phyloP scores from a whole-genome alignment of 306 rosid genomes.

The Luffa aegyptiaca region DNA sequence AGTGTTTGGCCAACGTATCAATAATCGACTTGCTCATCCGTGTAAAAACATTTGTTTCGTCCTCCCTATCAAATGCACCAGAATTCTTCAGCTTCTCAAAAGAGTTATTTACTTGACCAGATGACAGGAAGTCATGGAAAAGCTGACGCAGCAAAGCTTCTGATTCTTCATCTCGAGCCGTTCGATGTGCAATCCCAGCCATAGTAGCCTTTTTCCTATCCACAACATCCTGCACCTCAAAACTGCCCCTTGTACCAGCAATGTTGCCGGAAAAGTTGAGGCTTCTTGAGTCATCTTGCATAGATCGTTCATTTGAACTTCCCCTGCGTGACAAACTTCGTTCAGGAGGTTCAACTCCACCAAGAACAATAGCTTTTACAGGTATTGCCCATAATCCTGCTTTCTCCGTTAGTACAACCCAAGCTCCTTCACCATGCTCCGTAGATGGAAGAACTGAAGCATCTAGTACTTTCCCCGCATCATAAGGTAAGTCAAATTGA shows the following conservation, averaged over 20 bases:
- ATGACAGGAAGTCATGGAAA: conserved; percentile 66
- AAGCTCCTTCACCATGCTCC: conserved; percentile 79
- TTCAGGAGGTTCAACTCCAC: conserved; percentile 97
- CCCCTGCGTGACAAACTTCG: conserved; percentile 95
- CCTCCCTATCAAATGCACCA: conserved; percentile 88
- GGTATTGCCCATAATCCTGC: conserved; percentile 99
- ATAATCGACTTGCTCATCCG: conserved; percentile 84
- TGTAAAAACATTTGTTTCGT: conserved; percentile 79
- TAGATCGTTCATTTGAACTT: conserved; percentile 85
- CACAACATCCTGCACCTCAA: conserved; percentile 73
- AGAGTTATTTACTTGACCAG: conserved; percentile 67
- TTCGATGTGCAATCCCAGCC: conserved; percentile 52
- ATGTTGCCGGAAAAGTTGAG: conserved; percentile 48
- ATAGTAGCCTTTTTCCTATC: conserved; percentile 52
- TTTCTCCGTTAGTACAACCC: conserved; percentile 92
- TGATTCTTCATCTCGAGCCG: conserved; percentile 82
- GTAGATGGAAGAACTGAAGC: conserved; percentile 83
- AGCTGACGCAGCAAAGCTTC: conserved; percentile 73
- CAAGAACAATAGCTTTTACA: conserved; percentile 85
- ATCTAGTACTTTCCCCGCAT: conserved; percentile 95
- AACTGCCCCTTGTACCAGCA: conserved; percentile 63
- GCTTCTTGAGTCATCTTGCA: conserved; percentile 71
- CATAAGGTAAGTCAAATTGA: conserved; percentile 92
- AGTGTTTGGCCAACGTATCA: conserved; percentile 94
- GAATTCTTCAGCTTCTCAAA: conserved; percentile 66